phyloP scores from a whole-genome alignment of 805 yeast species.

The Pichia californica region DNA sequence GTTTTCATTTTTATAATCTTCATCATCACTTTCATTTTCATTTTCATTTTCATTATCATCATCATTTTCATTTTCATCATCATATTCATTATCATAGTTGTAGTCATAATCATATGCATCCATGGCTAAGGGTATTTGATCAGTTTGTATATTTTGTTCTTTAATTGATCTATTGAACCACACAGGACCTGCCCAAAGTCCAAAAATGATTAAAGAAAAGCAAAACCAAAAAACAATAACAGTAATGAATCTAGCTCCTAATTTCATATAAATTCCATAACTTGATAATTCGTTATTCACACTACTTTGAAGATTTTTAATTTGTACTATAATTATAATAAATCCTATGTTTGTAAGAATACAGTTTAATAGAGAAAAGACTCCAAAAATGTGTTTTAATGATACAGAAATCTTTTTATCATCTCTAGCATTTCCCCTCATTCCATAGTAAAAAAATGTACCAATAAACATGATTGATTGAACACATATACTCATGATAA shows the following conservation, averaged over 20 bases:
- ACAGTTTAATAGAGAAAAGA: constrained; percentile 31
- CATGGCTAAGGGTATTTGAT: constrained; percentile 6
- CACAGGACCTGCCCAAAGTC: constrained; percentile 35
- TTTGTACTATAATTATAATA: constrained; percentile 16
- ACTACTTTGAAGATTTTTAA: constrained; percentile 21
- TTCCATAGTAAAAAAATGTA: constrained; percentile 32
- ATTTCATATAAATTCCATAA: constrained; percentile 40
- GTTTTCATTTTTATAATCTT: neutral
- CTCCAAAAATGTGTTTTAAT: constrained; percentile 33
- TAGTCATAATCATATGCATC: constrained; percentile 6
- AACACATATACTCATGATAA: constrained; percentile 17
- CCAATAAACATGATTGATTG: constrained; percentile 28
- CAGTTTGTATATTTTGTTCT: neutral
- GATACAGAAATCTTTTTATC: constrained; percentile 28
- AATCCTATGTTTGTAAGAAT: constrained; percentile 29
- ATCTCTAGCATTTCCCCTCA: constrained; percentile 30
- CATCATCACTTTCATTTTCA: neutral
- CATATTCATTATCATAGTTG: constrained; percentile 8
- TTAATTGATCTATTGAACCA: constrained; percentile 49
- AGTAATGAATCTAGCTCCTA: constrained; percentile 36
- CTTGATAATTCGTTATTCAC: constrained; percentile 31
- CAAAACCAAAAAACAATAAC: constrained; percentile 33
- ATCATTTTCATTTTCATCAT: neutral
- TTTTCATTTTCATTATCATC: neutral
- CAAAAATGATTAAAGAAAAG: constrained; percentile 16